These are phyloP conservation scores for Elongisporangium anandrum DNA, from an alignment of 352 stramenopile species.

Conservation along the genomic window DNA sequence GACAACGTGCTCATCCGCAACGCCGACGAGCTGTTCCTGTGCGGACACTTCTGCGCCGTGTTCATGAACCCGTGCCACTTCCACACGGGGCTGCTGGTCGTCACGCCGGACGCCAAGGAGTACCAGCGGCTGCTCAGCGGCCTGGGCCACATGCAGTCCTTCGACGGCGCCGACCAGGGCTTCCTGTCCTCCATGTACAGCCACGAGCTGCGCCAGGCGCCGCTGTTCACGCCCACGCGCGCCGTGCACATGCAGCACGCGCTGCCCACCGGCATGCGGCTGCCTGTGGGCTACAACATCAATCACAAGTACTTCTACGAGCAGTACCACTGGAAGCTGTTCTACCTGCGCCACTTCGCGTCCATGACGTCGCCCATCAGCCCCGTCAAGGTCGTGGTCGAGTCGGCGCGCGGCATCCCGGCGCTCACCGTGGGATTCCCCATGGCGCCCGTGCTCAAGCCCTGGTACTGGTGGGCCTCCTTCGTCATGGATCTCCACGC, in stretches of 20 bases:
- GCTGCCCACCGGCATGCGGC: conserved; percentile 60
- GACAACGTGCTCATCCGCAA: conserved; percentile 89
- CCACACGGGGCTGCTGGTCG: conserved; percentile 82
- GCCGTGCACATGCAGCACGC: conserved; percentile 25
- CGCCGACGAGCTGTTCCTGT: conserved; percentile 85
- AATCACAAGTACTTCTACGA: conserved; percentile 91
- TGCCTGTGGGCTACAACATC: conserved; percentile 88
- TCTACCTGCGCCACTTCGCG: conserved; percentile 78
- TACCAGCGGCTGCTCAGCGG: conserved; percentile 69
- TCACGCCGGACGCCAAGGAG: conserved; percentile 65
- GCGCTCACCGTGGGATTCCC: conserved; percentile 82
- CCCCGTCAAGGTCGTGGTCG: conserved; percentile 78
- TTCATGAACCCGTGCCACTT: conserved; percentile 92
- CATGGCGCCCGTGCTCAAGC: conserved; percentile 85
- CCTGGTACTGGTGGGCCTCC: conserved; percentile 84
- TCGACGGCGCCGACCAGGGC: conserved; percentile 81
- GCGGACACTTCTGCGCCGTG: conserved; percentile 83
- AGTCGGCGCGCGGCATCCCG: conserved; percentile 73
- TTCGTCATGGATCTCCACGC: conserved; percentile 81
- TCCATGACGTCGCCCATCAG: conserved; percentile 86
- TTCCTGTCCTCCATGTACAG: conserved; percentile 88
- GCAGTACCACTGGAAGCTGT: conserved; percentile 88
- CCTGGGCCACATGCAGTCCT: conserved; percentile 59
- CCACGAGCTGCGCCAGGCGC: conserved; percentile 59
- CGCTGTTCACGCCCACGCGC: conserved; percentile 61